Evolutionary conservation across 192 early-diverging fungal species (phyloP).

Genomic region (Coemansia sp.): DNA sequence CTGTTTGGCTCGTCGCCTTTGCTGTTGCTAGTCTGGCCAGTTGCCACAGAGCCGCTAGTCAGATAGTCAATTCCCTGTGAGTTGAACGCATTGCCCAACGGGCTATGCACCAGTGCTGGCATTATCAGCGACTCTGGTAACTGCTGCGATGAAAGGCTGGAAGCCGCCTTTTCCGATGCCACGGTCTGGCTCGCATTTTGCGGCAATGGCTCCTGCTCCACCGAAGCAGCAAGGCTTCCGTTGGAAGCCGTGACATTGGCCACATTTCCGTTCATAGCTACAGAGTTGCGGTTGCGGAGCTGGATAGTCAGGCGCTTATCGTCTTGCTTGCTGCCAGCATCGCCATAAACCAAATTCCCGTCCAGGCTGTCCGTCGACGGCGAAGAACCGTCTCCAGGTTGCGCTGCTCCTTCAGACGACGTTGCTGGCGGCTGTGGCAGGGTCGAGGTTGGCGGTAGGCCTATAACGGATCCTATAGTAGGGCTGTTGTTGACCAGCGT

Average conservation of each 20-base stretch:
- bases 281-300: constrained; percentile 53
- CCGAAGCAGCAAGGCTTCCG: neutral
- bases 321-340: constrained; percentile 19
- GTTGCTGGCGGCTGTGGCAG: neutral
- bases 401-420: neutral
- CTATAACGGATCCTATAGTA: neutral
- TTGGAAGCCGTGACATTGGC: neutral
- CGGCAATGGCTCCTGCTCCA: constrained; percentile 2
- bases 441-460: neutral
- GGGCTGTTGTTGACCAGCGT: constrained; percentile 17
- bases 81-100: constrained; percentile 16
- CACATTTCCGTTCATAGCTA: constrained; percentile 4
- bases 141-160: neutral
- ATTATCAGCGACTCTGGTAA: neutral
- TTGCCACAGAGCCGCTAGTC: neutral
- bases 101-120: constrained; percentile 13
- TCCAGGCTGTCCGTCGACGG: constrained; percentile 8
- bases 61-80: constrained; percentile 8
- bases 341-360: neutral
- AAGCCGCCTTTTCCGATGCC: neutral
- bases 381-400: neutral
- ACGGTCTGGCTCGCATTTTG: neutral
- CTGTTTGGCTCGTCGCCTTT: neutral
- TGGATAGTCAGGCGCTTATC: constrained; percentile 53
- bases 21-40: neutral